These are phyloP conservation scores for Protomyces lactucae-debilis DNA, from an alignment of 1,139 yeast species.

Conservation along the genomic window DNA sequence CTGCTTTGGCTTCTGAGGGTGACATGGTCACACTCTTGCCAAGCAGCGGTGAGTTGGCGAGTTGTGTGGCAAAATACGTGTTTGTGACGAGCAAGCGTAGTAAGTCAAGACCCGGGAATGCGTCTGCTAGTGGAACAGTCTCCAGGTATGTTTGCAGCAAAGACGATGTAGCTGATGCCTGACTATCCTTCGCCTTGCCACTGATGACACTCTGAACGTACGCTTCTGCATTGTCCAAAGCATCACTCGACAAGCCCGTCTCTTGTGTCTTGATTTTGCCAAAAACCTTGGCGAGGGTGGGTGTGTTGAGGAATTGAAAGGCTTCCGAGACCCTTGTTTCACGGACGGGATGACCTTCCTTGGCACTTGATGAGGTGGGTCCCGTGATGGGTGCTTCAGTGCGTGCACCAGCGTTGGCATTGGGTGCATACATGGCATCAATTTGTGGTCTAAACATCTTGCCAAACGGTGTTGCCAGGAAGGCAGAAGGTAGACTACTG, in stretches of 20 bases:
- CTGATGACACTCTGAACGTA: background rate
- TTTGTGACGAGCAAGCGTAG: constrained; percentile 8
- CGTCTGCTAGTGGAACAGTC: background rate
- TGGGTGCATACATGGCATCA: constrained; percentile 29
- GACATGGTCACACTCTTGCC: background rate
- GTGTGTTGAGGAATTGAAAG: constrained; percentile 4
- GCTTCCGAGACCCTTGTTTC: background rate
- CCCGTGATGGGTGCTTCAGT: constrained; percentile 8
- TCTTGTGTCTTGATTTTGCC: background rate
- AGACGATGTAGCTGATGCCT: background rate
- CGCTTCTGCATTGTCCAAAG: background rate
- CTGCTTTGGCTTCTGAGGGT: background rate
- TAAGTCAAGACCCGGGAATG: constrained; percentile 12
- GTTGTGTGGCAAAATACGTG: background rate
- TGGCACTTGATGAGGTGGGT: constrained; percentile 9
- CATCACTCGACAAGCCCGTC: background rate
- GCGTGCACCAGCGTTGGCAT: background rate
- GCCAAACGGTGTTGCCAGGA: constrained; percentile 59
- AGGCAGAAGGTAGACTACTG: constrained; percentile 52
- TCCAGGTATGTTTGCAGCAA: background rate
- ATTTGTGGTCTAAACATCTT: constrained; percentile 45
- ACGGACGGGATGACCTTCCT: background rate
- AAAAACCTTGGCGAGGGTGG: constrained; percentile 17
- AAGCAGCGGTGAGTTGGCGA: background rate
- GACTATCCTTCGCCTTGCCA: background rate